Conservation (phyloP, 768 basidiomycete species). For the Amanita subjunquillea region DNA sequence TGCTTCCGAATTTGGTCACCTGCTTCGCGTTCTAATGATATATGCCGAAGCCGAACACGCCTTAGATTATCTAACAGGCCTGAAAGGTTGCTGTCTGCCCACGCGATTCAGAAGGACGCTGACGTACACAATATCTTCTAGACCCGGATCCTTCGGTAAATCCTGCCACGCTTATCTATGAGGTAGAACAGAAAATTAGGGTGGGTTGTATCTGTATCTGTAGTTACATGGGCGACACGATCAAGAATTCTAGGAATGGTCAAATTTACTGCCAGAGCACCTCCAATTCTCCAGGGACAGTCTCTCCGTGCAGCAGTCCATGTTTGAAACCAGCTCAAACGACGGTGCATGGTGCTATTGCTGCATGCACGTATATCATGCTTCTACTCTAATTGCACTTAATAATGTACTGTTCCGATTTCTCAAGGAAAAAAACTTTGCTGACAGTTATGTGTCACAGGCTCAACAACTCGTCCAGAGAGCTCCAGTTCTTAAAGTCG, state of each 20-base stretch:
- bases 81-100: conserved; percentile 12
- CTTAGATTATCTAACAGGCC: conserved; percentile 42
- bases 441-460: conserved; percentile 13
- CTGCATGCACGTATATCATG: conserved; percentile 64
- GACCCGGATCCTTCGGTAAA: conserved; percentile 1
- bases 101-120: neutral
- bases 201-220: conserved; percentile 1
- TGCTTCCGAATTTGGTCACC: conserved; percentile 67
- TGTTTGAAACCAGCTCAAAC: conserved; percentile 75
- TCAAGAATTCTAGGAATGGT: conserved; percentile 42
- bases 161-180: neutral
- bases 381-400: conserved; percentile 55
- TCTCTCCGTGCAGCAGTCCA: conserved; percentile 55
- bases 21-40: conserved; percentile 59
- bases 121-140: neutral
- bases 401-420: conserved; percentile 40
- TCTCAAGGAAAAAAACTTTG: neutral
- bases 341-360: conserved; percentile 77
- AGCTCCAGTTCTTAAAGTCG: conserved; percentile 15
- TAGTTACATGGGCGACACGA: neutral
- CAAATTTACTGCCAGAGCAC: conserved; percentile 53
- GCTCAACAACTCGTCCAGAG: conserved; percentile 29
- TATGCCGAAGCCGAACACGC: conserved; percentile 50
- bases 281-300: conserved; percentile 65
- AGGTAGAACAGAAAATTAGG: conserved; percentile 1